Base-by-base conservation (phyloP, 164 flowering plant genomes). In the Buxus sempervirens region DNA sequence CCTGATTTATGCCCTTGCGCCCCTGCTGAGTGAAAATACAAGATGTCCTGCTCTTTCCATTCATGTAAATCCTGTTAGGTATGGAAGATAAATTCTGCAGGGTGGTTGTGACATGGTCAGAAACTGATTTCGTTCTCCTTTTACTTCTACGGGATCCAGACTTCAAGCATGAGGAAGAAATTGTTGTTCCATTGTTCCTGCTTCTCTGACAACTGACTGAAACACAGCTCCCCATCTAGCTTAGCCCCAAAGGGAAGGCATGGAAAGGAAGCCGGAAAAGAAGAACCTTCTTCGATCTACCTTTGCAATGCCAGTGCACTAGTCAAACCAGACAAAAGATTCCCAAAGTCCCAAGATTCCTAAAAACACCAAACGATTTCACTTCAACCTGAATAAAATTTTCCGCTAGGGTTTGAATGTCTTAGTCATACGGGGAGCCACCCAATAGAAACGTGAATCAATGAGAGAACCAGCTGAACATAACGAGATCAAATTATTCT, bases 21-120 rank as follows among this genome's bases (percentile, higher is more conserved):
- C 98, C 98, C 70, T 90, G 97, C 75, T 91, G 97, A 22, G 98
- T 91, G 77, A 89, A 93, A 63, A 93, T 78, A 70, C 96, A 93
- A 56, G 96, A 86, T 71, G 72, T 78, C 53, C 80, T 82, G 65
- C 88, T 90, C 77, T 82, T 88, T 23, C 96, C 95, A 80, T 90
- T 93, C 24, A 82, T 65, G 78, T 84, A 83, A 67, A 86, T 79
- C 68, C 98, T 82, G 72, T 85, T 86, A 28, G 96, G 91, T 8
- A 89, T 71, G 8, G 83, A 77, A n/a, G 85, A 75, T 54, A 90
- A 78, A 72, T 89, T 79, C 72, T 89, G 90, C 78, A 86, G 72
- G 15, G 70, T 69, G 15, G 70, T 69, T 57, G 78, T 67, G 62
- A 78, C 80, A 63, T 85, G 84, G 22, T 86, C 85, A 0, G 87